Base-by-base conservation (phyloP, 2,329 filamentous ascomycete genomes). In the Penicillium hesseltinei region DNA sequence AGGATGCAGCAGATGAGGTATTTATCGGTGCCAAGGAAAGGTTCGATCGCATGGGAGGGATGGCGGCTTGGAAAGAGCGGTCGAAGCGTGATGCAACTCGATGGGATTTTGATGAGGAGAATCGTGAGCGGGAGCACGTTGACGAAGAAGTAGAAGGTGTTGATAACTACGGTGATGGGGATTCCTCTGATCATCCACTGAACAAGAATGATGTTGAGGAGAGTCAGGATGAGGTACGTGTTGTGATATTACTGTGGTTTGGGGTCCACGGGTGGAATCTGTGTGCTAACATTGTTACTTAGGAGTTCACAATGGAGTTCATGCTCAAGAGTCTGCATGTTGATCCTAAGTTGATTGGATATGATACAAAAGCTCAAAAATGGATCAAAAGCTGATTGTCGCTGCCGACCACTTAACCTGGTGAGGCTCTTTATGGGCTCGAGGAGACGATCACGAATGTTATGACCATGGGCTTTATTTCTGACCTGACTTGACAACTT, bases 271-370 rank as follows among this genome's bases (percentile, higher is more conserved):
- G 3, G 23, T 29, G 33, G 15, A 19, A 9, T 43, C 46, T 38
- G 11, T 11, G 9, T 55, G 21, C 50, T 60, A 29, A 58, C 13
- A 43, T 49, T 61, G 45, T 57, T 48, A 45, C 9, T 42, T 62
- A 86, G 84, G 81, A 81, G 13, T 88, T 89, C 66, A 88, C 85
- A 13, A 87, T 90, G 81, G 84, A 82, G 47, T 84, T 84, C 80
- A 89, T 89, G 87, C 78, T 90, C 17, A 81, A 81, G 62, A 84
- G 81, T 31, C 74, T 89, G 57, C 86, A 88, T 65, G 82, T 89
- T 56, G 84, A 88, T 54, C 72, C 84, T 5, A 75, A 80, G 48
- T 67, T 83, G n/a, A 86, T 90, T 62, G 87, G 86, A 5, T 89
- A 83, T 69, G 84, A 88, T 70, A 78, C 79, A 57, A 71, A 76